These are phyloP conservation scores for Hyaloperonospora arabidopsidis DNA, from an alignment of 352 stramenopile species.

Conservation along the genomic window DNA sequence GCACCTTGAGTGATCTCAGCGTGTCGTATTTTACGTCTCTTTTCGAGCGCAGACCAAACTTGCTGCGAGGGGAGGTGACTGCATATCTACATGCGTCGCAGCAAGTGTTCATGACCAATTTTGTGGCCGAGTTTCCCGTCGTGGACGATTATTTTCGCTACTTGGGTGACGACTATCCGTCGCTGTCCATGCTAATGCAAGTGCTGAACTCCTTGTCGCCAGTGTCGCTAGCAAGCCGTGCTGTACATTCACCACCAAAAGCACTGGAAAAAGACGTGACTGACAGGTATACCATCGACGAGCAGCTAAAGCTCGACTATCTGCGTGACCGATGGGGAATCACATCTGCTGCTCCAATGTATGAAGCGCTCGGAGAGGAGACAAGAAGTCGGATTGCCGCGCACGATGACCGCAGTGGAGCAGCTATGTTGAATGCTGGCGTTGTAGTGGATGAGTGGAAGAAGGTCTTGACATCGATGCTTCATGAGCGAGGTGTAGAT, in stretches of 20 bases:
- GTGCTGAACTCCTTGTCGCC: constrained; percentile 45
- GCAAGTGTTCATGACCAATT: constrained; percentile 29
- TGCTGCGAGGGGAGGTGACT: constrained; percentile 52
- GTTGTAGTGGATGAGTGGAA: constrained; percentile 36
- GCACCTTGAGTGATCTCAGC: constrained; percentile 47
- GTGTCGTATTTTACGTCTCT: constrained; percentile 51
- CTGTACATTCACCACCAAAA: constrained; percentile 6
- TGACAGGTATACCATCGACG: constrained; percentile 14
- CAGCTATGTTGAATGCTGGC: constrained; percentile 21
- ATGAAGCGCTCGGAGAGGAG: constrained; percentile 3
- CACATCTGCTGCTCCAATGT: constrained; percentile 2
- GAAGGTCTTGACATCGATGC: constrained; percentile 15
- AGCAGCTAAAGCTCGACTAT: constrained; percentile 26
- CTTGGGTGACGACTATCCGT: constrained; percentile 48
- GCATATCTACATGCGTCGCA: constrained; percentile 60
- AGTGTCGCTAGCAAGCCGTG: constrained; percentile 8
- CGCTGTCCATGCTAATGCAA: constrained; percentile 61
- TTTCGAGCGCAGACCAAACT: constrained; percentile 36
- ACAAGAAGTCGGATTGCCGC: constrained; percentile 15
- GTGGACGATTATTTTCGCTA: constrained; percentile 65
- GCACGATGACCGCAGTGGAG: constrained; percentile 21
- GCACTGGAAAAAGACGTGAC: background rate
- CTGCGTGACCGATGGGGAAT: constrained; percentile 22
- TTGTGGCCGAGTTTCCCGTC: constrained; percentile 50
- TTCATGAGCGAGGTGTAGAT: constrained; percentile 28